These are phyloP conservation scores for Candida alai DNA, from an alignment of 805 yeast species.

Conservation along the genomic window DNA sequence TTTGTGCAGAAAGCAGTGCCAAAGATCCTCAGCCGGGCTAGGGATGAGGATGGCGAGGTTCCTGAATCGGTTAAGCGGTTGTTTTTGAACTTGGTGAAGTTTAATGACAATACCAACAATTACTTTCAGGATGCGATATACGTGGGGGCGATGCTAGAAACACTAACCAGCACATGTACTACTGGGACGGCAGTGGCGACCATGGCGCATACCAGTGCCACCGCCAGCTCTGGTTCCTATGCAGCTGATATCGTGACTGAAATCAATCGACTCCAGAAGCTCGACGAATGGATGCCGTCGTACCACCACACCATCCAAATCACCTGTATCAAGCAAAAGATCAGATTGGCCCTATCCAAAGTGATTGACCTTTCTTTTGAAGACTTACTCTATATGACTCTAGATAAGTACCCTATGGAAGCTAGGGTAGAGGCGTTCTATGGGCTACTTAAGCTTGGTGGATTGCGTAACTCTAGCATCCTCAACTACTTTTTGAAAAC, in stretches of 20 bases:
- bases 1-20: slow-evolving; percentile 72
- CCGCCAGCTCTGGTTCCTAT: slow-evolving; percentile 14
- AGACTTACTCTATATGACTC: slow-evolving; percentile 53
- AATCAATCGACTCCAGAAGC: slow-evolving; percentile 65
- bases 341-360: slow-evolving; percentile 55
- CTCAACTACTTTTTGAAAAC: slow-evolving; percentile 59
- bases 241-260: slow-evolving; percentile 48
- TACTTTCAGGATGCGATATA: slow-evolving; percentile 71
- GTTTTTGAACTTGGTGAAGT: slow-evolving; percentile 67
- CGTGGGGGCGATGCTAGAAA: slow-evolving; percentile 51
- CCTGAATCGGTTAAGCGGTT: slow-evolving; percentile 56
- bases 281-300: slow-evolving; percentile 87
- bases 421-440: slow-evolving; percentile 66
- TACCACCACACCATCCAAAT: slow-evolving; percentile 53
- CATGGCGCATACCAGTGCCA: too few relatives aligned
- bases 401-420: slow-evolving; percentile 42
- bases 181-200: too few relatives aligned
- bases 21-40: slow-evolving; percentile 52
- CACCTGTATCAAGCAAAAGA: slow-evolving; percentile 56
- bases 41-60: slow-evolving; percentile 60
- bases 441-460: slow-evolving; percentile 71
- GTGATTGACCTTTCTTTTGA: slow-evolving; percentile 48
- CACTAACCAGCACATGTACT: slow-evolving; percentile 38
- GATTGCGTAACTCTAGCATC: slow-evolving; percentile 60
- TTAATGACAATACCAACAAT: slow-evolving; percentile 82